phyloP scores from a whole-genome alignment of 1,284 basidiomycete species.

The Tetrapyrgos nigripes region DNA sequence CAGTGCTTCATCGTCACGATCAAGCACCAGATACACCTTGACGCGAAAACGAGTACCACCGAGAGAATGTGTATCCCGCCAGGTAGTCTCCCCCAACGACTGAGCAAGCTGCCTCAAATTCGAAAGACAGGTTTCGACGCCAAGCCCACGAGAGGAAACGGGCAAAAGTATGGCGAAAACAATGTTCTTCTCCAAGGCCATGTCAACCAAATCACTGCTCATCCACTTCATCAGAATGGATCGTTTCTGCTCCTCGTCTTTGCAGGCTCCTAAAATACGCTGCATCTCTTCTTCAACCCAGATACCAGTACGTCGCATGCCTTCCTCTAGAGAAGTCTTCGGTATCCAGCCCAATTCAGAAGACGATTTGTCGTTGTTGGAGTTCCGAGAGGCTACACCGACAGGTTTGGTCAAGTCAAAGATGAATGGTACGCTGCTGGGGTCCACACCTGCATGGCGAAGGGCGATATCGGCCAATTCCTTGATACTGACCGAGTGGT shows the following conservation, averaged over 20 bases:
- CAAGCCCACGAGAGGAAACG: slow-evolving; percentile 55
- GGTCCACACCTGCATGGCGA: slow-evolving; percentile 35
- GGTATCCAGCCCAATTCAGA: slow-evolving; percentile 51
- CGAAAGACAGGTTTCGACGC: slow-evolving; percentile 44
- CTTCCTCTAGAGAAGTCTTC: slow-evolving; percentile 44
- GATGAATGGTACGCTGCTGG: slow-evolving; percentile 34
- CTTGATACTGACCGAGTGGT: slow-evolving; percentile 48
- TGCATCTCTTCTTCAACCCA: slow-evolving; percentile 55
- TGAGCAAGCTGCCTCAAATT: slow-evolving; percentile 49
- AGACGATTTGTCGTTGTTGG: slow-evolving; percentile 50
- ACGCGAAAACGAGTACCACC: slow-evolving; percentile 41
- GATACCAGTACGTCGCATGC: slow-evolving; percentile 48
- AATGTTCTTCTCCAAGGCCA: slow-evolving; percentile 36
- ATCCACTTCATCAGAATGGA: slow-evolving; percentile 28
- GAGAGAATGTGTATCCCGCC: slow-evolving; percentile 43
- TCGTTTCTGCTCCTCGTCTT: slow-evolving; percentile 9
- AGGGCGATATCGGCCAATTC: slow-evolving; percentile 52
- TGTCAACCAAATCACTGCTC: slow-evolving; percentile 45
- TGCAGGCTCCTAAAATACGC: slow-evolving; percentile 19
- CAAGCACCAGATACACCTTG: slow-evolving; percentile 60
- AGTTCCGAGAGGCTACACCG: slow-evolving; percentile 59
- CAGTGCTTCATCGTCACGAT: slow-evolving; percentile 54
- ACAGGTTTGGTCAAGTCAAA: slow-evolving; percentile 40
- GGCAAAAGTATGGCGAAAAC: slow-evolving; percentile 62
- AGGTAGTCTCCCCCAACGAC: slow-evolving; percentile 53